Evolutionary conservation across 208 protist species (phyloP), one percentile per base, ranked within the genome.

Genomic region (Trypanosoma vivax): DNA sequence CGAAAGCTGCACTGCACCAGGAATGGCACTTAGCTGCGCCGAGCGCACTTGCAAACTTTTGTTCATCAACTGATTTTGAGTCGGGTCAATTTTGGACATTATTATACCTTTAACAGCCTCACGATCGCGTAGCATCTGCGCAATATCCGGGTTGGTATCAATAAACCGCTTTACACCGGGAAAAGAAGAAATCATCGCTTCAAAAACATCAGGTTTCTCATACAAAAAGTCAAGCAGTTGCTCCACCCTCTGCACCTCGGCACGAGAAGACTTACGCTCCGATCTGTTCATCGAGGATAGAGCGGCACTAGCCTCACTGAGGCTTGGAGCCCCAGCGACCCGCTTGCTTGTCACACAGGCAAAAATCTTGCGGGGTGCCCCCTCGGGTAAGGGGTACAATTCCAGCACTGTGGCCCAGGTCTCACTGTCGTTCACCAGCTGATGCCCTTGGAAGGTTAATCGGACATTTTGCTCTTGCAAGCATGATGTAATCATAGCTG

Each of bases 51-150:
- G 61, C 16, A 76, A 38, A 28, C 47, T 73, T 33, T 69, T 66
- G 42, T 60, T 68, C 73, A 86, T 75, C 43, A 76, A 63, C 2
- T 74, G 73, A 25, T 65, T 56, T 1, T 68, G 70, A 43, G 89
- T 70, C 19, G 83, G 83, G 50, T 94, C 74, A 18, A 91, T 50
- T 41, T 79, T 71, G 1, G 76, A 69, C 67, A 88, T 72, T 13
- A 94, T 60, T 0, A 94, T 27, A 16, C 65, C 70, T 34, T 87
- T 86, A n/a, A 94, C 25, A n/a, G 60, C 79, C 3, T 88, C 77
- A 0, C 77, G 79, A 43, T 94, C 69, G 11, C 57, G 57, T 31
- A 94, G 21, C 51, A 78, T 47, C 5, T 55, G 53, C 18, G 50
- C 65, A 29, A 85, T 41, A 37, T 94, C 75, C 0, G 86, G 86